Evolutionary conservation across 2,329 filamentous ascomycete species (phyloP), one percentile per base, ranked within the genome.

Genomic region (Magnaporthales sp.): DNA sequence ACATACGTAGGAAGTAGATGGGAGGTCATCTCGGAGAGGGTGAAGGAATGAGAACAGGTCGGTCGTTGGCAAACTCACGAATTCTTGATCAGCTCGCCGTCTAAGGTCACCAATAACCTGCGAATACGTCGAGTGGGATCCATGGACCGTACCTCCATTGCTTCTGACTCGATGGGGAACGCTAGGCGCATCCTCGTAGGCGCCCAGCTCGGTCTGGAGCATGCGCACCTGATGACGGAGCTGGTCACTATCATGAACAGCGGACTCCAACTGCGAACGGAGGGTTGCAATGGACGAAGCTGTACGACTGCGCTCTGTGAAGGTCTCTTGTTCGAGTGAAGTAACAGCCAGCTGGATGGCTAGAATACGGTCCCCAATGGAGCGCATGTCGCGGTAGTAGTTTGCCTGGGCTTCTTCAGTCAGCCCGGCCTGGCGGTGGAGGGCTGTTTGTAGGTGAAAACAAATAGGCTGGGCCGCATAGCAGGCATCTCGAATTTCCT

Each of bases 371-470:
- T 72, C 70, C 2, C 69, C 70, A 27, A 72, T 64, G 2, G 60
- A 27, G 0, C 69, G 67, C 11, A 71, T 66, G 46, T 70, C 68
- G 1, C 67, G 61, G 15, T 67, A 71, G 68, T 67, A 70, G 0
- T 32, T 32, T 7, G 68, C 67, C 2, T 70, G 69, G 9, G 68
- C 64, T 1, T 62, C 13, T 0, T 67, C 56, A 0, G 67, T 68
- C 1, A 72, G 65, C 11, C 70, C 68, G n/a, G 67, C 68, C 27
- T 72, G 68, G n/a, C 56, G 67, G 29, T 69, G 67, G 9, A 67
- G 69, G 6, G 68, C 69, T 38, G 70, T 68, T 58, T 72, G 70
- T 2, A 72, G 67, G 7, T 68, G 63, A 68, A 72, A 70, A 65
- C 71, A 70, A 27, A 69, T 68, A 30, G 26, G 26, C 58, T 71